These are phyloP conservation scores for Scheffersomyces stipitis DNA, from an alignment of 805 yeast species.

Conservation along the genomic window DNA sequence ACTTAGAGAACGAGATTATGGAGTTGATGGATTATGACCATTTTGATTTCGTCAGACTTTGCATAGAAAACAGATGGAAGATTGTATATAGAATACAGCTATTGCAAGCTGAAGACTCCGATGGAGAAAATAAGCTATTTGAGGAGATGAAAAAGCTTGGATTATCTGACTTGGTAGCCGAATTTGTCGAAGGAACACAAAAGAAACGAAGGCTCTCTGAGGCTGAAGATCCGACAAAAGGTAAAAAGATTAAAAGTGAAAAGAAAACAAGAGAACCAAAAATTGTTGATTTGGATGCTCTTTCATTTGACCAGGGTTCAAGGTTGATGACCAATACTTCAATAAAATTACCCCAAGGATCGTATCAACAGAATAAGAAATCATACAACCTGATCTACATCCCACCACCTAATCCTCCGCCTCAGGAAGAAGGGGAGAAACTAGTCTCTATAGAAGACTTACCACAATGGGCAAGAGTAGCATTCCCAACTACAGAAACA, in stretches of 20 bases:
- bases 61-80: conserved; percentile 51
- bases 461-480: conserved; percentile 81
- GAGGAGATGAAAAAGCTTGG: conserved; percentile 47
- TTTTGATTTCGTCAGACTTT: conserved; percentile 45
- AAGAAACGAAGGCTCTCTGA: conserved; percentile 22
- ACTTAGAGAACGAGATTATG: conserved; percentile 54
- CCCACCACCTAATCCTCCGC: conserved; percentile 70
- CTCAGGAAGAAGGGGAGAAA: conserved; percentile 41
- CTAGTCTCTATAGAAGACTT: conserved; percentile 59
- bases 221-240: conserved; percentile 4
- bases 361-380: conserved; percentile 70
- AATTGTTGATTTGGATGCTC: conserved; percentile 60
- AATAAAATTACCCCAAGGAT: conserved; percentile 77
- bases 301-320: conserved; percentile 71
- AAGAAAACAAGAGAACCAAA: conserved; percentile 40
- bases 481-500: conserved; percentile 70
- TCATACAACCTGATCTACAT: conserved; percentile 85
- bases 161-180: conserved; percentile 40
- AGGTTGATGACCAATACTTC: conserved; percentile 65
- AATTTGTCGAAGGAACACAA: conserved; percentile 22
- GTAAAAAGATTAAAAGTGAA: conserved; percentile 9
- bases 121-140: conserved; percentile 32
- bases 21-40: conserved; percentile 53
- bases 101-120: conserved; percentile 16
- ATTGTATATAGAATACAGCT: conserved; percentile 56